Conservation (phyloP, 129 eudicot species). For the Flaveria sonorensis region DNA sequence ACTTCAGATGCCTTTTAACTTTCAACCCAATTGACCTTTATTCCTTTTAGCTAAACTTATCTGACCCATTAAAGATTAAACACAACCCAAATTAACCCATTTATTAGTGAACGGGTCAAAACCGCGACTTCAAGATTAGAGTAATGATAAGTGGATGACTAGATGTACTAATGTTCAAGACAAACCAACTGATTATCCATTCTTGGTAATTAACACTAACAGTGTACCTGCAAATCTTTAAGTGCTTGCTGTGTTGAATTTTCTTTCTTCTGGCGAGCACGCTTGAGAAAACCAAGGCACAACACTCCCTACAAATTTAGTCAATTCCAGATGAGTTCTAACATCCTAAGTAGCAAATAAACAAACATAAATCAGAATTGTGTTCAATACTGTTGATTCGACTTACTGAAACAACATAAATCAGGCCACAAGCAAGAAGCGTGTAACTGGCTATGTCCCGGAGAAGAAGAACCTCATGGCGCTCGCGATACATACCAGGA, state of each 20-base stretch:
- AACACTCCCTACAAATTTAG: constrained; percentile 57
- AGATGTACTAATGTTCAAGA: background rate
- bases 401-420: constrained; percentile 84
- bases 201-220: background rate
- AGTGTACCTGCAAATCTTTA: constrained; percentile 77
- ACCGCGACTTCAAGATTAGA: background rate
- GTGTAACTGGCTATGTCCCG: constrained; percentile 76
- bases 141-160: background rate
- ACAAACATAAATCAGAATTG: background rate
- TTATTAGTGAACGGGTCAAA: background rate
- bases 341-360: constrained; percentile 8
- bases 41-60: background rate
- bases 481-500: constrained; percentile 51
- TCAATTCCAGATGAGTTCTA: background rate
- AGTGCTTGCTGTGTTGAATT: constrained; percentile 70
- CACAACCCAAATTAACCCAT: background rate
- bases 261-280: constrained; percentile 74
- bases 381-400: constrained; percentile 7
- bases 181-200: constrained; percentile 9
- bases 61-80: background rate
- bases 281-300: constrained; percentile 81
- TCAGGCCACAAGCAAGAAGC: constrained; percentile 82
- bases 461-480: constrained; percentile 62
- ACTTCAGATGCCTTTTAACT: background rate
- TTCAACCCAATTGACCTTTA: background rate